A percentile compares a stretch with the other conserved stretches of the same genome.
Conservation (phyloP, 768 basidiomycete species). For the Auricularia cornea region DNA sequence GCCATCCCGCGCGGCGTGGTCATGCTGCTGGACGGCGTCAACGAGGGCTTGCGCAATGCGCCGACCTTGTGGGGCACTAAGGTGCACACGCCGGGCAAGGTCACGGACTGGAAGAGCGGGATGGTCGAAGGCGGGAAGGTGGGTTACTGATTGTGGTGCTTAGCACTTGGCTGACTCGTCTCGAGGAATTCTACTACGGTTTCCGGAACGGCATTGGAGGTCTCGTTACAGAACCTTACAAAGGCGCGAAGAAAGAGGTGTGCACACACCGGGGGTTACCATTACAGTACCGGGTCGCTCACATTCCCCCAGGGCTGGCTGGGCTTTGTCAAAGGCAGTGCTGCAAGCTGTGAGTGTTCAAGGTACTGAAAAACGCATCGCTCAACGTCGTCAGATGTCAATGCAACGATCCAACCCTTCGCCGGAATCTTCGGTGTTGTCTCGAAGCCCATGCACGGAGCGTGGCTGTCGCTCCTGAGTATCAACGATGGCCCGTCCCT, state of each 20-base stretch:
- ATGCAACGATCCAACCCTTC: too few species aligned
- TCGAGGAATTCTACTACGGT: constrained; percentile 24
- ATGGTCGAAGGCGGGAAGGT: constrained; percentile 43
- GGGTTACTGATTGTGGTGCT: neutral
- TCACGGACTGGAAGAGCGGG: constrained; percentile 36
- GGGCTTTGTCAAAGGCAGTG: too few species aligned
- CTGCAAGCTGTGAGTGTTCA: too few species aligned
- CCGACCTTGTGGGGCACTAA: constrained; percentile 36
- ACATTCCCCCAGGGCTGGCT: too few species aligned
- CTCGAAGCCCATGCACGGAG: too few species aligned
- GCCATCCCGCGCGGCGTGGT: constrained; percentile 42
- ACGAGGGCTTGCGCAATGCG: constrained; percentile 38
- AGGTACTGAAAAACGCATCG: too few species aligned
- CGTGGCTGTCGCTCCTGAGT: too few species aligned
- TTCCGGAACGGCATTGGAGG: constrained; percentile 34
- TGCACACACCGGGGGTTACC: too few species aligned
- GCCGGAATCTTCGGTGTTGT: too few species aligned
- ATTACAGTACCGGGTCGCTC: too few species aligned
- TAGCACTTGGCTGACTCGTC: neutral
- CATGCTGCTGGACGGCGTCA: constrained; percentile 32
- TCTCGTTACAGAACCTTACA: constrained; percentile 29
- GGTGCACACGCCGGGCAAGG: constrained; percentile 31
- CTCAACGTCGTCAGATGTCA: too few species aligned
- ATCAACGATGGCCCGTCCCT: too few species aligned
- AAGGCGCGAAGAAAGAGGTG: constrained; percentile 31